Evolutionary conservation across 805 yeast species (phyloP).

Genomic region (Debaryomyces hansenii): DNA sequence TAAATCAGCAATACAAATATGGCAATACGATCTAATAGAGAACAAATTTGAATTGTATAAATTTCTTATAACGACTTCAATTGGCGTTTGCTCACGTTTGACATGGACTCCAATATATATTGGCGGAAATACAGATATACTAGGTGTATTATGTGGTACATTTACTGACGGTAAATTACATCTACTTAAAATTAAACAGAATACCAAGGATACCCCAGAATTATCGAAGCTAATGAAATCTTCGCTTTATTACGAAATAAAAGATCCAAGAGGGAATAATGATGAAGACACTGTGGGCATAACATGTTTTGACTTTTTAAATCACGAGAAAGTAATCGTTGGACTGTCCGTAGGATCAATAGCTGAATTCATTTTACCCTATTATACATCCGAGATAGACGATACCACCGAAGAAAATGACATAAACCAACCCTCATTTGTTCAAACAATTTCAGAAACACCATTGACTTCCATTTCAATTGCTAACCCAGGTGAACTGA

Average conservation of each 20-base stretch:
- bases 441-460: constrained; percentile 30
- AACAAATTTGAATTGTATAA: constrained; percentile 25
- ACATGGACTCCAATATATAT: constrained; percentile 40
- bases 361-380: constrained; percentile 54
- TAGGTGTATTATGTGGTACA: constrained; percentile 51
- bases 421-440: constrained; percentile 29
- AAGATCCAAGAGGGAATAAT: constrained; percentile 6
- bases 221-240: constrained; percentile 16
- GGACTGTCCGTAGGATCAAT: constrained; percentile 62
- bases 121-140: constrained; percentile 12
- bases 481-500: constrained; percentile 20
- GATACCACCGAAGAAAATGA: constrained; percentile 13
- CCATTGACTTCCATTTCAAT: constrained; percentile 27
- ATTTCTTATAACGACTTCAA: constrained; percentile 29
- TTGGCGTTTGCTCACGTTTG: constrained; percentile 47
- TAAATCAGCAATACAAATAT: constrained; percentile 46
- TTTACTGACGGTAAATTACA: constrained; percentile 61
- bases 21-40: constrained; percentile 32
- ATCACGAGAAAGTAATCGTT: constrained; percentile 44
- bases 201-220: constrained; percentile 12
- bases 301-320: constrained; percentile 49
- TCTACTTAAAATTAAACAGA: constrained; percentile 39
- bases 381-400: constrained; percentile 1
- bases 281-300: constrained; percentile 23
- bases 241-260: constrained; percentile 21